These are phyloP conservation scores for Sporothrix pallida DNA, from an alignment of 2,329 filamentous ascomycete species.

Conservation along the genomic window DNA sequence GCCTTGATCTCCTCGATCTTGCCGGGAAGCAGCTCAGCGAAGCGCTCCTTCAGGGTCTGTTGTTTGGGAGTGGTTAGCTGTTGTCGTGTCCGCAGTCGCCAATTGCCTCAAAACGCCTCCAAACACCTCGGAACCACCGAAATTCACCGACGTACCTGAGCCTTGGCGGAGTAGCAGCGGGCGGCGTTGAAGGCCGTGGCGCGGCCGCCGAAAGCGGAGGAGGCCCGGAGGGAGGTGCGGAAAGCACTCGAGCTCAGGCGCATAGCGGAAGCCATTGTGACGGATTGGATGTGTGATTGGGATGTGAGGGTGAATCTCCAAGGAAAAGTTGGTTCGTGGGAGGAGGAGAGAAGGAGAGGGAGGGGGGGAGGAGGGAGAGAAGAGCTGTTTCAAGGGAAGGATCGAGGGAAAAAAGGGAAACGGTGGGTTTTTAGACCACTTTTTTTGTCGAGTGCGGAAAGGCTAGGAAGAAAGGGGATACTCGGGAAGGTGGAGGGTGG, in stretches of 20 bases:
- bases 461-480: constrained; percentile 32
- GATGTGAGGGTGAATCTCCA: neutral
- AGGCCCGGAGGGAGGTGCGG: constrained; percentile 73
- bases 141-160: constrained; percentile 64
- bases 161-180: constrained; percentile 93
- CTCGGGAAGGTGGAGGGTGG: constrained; percentile 26
- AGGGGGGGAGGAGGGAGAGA: neutral
- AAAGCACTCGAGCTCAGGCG: constrained; percentile 82
- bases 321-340: constrained; percentile 42
- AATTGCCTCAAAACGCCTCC: neutral
- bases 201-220: constrained; percentile 68
- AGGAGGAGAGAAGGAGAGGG: constrained; percentile 33
- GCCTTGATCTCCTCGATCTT: constrained; percentile 99
- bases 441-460: constrained; percentile 29
- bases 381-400: neutral
- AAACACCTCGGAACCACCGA: constrained; percentile 11
- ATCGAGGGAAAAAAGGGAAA: constrained; percentile 37
- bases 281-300: constrained; percentile 15
- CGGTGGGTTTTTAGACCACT: constrained; percentile 33
- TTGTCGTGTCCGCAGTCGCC: neutral
- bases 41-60: constrained; percentile 96
- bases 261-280: constrained; percentile 80
- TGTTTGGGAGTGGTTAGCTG: constrained; percentile 15
- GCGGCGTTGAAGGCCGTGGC: constrained; percentile 78
- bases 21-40: constrained; percentile 91